These are phyloP conservation scores for Quercus alba DNA, from an alignment of 306 rosid genomes.

Conservation along the genomic window DNA sequence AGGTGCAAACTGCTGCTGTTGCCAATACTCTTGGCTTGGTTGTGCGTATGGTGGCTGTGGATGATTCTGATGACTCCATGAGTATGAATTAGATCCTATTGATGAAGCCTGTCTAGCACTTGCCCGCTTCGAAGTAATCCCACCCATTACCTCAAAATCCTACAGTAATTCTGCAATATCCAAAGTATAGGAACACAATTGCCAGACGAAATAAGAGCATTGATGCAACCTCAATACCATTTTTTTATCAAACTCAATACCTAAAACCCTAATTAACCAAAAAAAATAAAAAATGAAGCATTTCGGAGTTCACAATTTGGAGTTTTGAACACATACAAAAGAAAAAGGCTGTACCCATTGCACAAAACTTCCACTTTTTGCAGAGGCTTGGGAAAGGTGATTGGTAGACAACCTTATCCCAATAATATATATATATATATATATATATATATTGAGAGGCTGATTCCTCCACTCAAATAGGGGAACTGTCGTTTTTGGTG, in stretches of 20 bases:
- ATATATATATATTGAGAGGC: too few relatives aligned
- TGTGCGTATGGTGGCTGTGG: constrained; percentile 46
- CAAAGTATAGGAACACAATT: background rate
- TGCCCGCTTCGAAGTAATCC: constrained; percentile 54
- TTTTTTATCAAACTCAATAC: background rate
- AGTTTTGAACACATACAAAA: background rate
- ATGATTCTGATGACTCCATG: constrained; percentile 37
- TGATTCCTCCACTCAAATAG: too few relatives aligned
- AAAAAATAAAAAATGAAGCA: background rate
- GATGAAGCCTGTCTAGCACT: constrained; percentile 40
- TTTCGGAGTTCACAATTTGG: background rate
- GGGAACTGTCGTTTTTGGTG: too few relatives aligned
- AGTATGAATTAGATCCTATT: constrained; percentile 31
- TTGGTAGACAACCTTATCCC: too few relatives aligned
- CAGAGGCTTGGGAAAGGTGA: too few relatives aligned
- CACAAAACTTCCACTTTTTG: too few relatives aligned
- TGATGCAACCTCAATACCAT: constrained; percentile 12
- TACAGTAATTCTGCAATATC: constrained; percentile 22
- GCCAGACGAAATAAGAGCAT: constrained; percentile 1
- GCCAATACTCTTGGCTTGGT: constrained; percentile 37
- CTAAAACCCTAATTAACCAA: background rate
- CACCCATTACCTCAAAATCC: constrained; percentile 65
- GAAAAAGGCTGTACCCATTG: too few relatives aligned
- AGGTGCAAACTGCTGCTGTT: constrained; percentile 38
- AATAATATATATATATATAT: too few relatives aligned